A percentile compares a stretch with the other conserved stretches of the same genome.
phyloP scores from a whole-genome alignment of 2,329 filamentous ascomycete genomes.

The Colletotrichum truncatum region DNA sequence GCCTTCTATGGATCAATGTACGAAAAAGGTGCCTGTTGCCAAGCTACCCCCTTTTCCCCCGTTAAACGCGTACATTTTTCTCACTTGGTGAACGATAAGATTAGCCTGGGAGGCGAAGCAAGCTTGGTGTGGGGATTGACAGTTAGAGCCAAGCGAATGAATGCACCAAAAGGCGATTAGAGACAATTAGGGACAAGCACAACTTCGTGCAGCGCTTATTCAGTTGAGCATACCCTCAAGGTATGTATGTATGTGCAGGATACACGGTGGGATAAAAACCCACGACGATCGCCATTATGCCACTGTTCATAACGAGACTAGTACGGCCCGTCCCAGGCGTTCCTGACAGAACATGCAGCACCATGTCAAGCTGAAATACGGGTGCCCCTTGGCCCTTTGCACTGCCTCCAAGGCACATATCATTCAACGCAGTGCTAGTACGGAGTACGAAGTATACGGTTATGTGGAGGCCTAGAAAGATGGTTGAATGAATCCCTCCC shows the following conservation, averaged over 20 bases:
- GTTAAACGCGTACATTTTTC: slow-evolving; percentile 8
- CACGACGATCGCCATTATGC: neutral
- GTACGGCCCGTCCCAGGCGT: neutral
- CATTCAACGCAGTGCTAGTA: neutral
- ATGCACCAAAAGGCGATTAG: neutral
- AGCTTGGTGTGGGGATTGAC: slow-evolving; percentile 10
- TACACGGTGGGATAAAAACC: neutral
- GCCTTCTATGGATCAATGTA: neutral
- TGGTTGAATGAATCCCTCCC: neutral
- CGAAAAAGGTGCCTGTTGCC: neutral
- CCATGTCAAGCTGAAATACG: neutral
- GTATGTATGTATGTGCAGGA: neutral
- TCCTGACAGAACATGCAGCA: neutral
- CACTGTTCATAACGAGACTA: neutral
- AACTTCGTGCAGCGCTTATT: neutral
- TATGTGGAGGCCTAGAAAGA: neutral
- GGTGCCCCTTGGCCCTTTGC: neutral
- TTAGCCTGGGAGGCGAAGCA: slow-evolving; percentile 12
- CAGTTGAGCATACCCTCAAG: neutral
- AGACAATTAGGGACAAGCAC: neutral
- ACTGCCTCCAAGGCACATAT: neutral
- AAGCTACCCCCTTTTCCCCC: neutral
- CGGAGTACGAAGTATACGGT: too few relatives aligned
- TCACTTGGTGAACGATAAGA: slow-evolving; percentile 3
- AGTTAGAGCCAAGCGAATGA: slow-evolving; percentile 1